Base-by-base conservation (phyloP, 2,329 filamentous ascomycete genomes). In the Colletotrichum tabaci region DNA sequence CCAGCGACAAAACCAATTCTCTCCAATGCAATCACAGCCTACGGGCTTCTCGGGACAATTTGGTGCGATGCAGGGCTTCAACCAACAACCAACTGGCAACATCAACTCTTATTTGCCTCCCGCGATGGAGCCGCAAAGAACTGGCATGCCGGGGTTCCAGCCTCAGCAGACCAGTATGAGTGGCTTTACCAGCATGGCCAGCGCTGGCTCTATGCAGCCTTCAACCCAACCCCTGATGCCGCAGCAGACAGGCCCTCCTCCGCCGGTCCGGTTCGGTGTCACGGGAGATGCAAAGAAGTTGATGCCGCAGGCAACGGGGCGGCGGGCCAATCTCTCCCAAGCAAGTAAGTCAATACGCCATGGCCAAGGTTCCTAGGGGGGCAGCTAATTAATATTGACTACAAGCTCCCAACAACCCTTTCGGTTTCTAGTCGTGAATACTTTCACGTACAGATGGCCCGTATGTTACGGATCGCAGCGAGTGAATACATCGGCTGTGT, bases 241-340 rank as follows among this genome's bases (percentile, higher is more conserved):
- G 56, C 82, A 87, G 74, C 83, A 85, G 75, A 90, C 85, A 47
- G 87, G 86, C 1, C 96, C 96, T 8, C 87, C 96, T 23, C 96
- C 96, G 56, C 91, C 94, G 30, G 92, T 99, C 21, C 90, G 94
- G 71, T 99, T 99, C 80, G 96, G 96, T 49, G 91, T 97, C 46
- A 87, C 89, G 68, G 85, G 87, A 38, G 90, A 91, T 60, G 85
- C 90, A 40, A 94, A 95, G 83, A 96, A 93, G 81, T 84, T 98
- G 77, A 87, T 89, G 72, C 91, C 95, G 40, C 96, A 98, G 84
- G 89, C 94, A 38, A 99, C 96, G 8, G 96, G 96, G 74, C 87
- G 93, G 77, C 91, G 93, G 85, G 96, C 96, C 67, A 98, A 98
- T 81, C 87, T 99, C 76, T 88, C 93, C 63, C 94, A 97, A 90